These are phyloP conservation scores for Hypoxylon perforatum DNA, from an alignment of 495 filamentous ascomycete species.

Conservation along the genomic window DNA sequence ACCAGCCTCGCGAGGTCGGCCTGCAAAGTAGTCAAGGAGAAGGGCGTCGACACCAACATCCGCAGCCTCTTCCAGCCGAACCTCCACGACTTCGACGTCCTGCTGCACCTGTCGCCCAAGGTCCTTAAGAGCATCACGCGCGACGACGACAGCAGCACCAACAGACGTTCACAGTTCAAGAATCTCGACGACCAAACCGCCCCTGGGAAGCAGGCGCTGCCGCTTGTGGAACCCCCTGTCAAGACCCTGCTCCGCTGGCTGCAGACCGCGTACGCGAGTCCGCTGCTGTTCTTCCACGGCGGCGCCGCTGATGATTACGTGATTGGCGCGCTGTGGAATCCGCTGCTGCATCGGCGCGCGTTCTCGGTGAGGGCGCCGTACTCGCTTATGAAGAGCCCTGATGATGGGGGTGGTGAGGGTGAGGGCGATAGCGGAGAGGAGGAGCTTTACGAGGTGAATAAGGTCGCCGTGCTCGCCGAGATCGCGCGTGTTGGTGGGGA, in stretches of 20 bases:
- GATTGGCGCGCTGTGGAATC: slow-evolving; percentile 87
- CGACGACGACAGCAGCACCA: slow-evolving; percentile 36
- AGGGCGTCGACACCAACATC: slow-evolving; percentile 66
- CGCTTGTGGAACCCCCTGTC: slow-evolving; percentile 61
- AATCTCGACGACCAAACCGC: slow-evolving; percentile 67
- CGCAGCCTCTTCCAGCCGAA: slow-evolving; percentile 74
- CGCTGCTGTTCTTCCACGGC: slow-evolving; percentile 80
- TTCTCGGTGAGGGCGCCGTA: slow-evolving; percentile 78
- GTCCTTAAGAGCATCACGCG: slow-evolving; percentile 50
- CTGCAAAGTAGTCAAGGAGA: slow-evolving; percentile 66
- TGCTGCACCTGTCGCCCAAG: slow-evolving; percentile 74
- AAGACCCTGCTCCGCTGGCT: slow-evolving; percentile 69
- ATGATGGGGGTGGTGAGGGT: too few relatives aligned
- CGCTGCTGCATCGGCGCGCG: slow-evolving; percentile 60
- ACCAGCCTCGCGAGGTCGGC: slow-evolving; percentile 81
- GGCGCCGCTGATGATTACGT: slow-evolving; percentile 61
- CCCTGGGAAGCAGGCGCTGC: slow-evolving; percentile 47
- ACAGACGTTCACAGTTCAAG: slow-evolving; percentile 68
- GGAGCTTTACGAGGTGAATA: slow-evolving; percentile 72
- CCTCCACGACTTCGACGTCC: slow-evolving; percentile 82
- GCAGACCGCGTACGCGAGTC: slow-evolving; percentile 67
- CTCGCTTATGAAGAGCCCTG: slow-evolving; percentile 68
- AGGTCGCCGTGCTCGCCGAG: slow-evolving; percentile 78
- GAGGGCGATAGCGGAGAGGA: slow-evolving; percentile 38
- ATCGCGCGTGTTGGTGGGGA: slow-evolving; percentile 77